Evolutionary conservation across 2,329 filamentous ascomycete species (phyloP), one percentile per base, ranked within the genome.

Genomic region (Monosporascus cannonballus): DNA sequence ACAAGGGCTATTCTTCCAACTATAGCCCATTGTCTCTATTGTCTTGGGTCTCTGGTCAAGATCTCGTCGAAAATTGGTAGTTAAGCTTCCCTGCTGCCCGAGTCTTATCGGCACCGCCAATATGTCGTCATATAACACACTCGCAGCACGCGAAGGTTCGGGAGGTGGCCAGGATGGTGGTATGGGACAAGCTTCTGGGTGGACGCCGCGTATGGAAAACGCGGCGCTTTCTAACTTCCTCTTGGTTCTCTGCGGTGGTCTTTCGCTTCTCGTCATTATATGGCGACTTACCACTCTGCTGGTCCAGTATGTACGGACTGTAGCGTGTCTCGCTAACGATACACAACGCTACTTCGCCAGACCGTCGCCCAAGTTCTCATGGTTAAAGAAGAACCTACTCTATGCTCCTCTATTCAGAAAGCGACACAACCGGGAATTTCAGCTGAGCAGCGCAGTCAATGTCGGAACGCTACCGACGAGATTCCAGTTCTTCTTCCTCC

Each of bases 401-500:
- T 86, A 85, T 64, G 85, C 90, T 1, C 90, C 90, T 6, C 71
- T 95, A 18, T 81, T 84, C 63, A 79, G 78, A 51, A 89, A 89
- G 65, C 80, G 89, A 63, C 90, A 94, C 71, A 94, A 94, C 63
- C 76, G 81, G 25, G 85, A 89, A 64, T 79, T 90, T 59, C 84
- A 86, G 64, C 70, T 91, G 15, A 86, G 83, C 22, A 76, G 76
- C 18, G 85, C 85, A 7, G 71, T 89, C 64, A 85, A 85, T 59
- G 82, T 90, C 51, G 87, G 90, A 57, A 93, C 89, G 0, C 73
- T 95, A 18, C 90, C 90, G 0, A 87, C 87, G n/a, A 77, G 90
- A 48, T 84, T 92, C 62, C 89, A 95, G 67, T 80, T 85, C 11
- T 66, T 89, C 49, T 77, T 94, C 62, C 73, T 95, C 18, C 48